Evolutionary conservation across 768 basidiomycete species (phyloP).

Genomic region (Suillus bovinus): DNA sequence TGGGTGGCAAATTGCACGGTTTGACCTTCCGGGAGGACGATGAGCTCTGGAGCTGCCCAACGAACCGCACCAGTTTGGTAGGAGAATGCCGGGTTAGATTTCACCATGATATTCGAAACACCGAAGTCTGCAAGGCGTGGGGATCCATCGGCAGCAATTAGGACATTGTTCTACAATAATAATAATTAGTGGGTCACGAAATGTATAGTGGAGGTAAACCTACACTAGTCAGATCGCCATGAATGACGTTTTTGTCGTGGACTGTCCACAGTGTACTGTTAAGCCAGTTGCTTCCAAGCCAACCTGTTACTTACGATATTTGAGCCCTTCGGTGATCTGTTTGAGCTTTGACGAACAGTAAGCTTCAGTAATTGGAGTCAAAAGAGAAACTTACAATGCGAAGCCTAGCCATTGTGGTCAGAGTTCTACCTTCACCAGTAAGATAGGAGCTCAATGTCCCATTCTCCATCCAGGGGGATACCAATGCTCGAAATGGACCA

Average conservation of each 20-base stretch:
- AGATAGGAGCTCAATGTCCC: conserved; percentile 35
- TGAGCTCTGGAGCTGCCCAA: conserved; percentile 48
- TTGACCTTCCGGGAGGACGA: conserved; percentile 32
- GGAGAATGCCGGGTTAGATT: conserved; percentile 21
- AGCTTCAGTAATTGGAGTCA: background rate
- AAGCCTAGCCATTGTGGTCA: background rate
- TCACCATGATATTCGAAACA: conserved; percentile 30
- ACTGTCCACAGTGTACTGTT: background rate
- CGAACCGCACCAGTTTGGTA: conserved; percentile 40
- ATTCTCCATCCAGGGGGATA: conserved; percentile 43
- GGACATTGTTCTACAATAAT: conserved; percentile 32
- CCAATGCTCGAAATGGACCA: conserved; percentile 25
- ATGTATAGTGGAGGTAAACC: conserved; percentile 1
- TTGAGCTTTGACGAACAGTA: background rate
- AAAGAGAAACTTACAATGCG: conserved; percentile 15
- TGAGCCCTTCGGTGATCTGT: conserved; percentile 18
- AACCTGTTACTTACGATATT: conserved; percentile 12
- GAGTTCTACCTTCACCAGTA: background rate
- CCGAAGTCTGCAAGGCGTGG: conserved; percentile 39
- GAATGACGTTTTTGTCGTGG: conserved; percentile 36
- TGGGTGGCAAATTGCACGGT: conserved; percentile 12
- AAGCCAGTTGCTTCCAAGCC: too few relatives aligned
- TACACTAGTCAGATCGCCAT: conserved; percentile 48
- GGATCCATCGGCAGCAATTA: conserved; percentile 32
- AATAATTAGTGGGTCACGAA: background rate